A percentile compares a stretch with the other conserved stretches of the same genome.
phyloP scores from a whole-genome alignment of 768 basidiomycete species.

The Phlebiopsis gigantea region DNA sequence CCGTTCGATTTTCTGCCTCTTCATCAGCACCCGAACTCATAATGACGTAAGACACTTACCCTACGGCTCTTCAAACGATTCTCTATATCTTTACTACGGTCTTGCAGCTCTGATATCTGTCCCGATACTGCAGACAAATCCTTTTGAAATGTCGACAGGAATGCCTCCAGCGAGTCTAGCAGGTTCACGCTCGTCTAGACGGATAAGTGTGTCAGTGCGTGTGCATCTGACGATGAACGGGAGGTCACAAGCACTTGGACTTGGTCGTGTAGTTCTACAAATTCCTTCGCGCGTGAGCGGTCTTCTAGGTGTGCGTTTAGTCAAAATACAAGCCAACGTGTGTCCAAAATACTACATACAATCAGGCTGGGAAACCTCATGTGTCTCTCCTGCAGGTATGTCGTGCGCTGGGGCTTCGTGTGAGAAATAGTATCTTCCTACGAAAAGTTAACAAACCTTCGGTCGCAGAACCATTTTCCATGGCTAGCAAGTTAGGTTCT shows the following conservation, averaged over 20 bases:
- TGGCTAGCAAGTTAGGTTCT: neutral
- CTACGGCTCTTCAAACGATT: conserved; percentile 76
- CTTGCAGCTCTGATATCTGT: conserved; percentile 92
- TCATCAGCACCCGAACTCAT: neutral
- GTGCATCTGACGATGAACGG: neutral
- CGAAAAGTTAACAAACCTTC: neutral
- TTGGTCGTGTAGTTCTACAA: conserved; percentile 86
- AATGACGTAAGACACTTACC: conserved; percentile 40
- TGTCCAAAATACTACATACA: neutral
- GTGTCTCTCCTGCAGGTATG: neutral
- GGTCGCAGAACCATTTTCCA: neutral
- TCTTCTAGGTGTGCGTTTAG: conserved; percentile 18
- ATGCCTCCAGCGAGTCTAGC: conserved; percentile 82
- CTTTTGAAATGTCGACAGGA: conserved; percentile 92
- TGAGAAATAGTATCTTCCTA: neutral
- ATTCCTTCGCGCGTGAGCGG: conserved; percentile 47
- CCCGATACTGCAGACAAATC: conserved; percentile 94
- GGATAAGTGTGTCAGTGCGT: neutral
- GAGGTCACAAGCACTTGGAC: conserved; percentile 52
- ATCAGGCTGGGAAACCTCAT: neutral
- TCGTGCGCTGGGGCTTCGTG: neutral
- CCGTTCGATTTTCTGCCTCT: conserved; percentile 77
- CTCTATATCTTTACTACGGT: conserved; percentile 87
- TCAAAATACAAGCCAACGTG: neutral
- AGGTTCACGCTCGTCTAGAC: conserved; percentile 78